A percentile compares a stretch with the other conserved stretches of the same genome.
These are phyloP conservation scores for Soucietia sequanensis DNA, from an alignment of 805 yeast species.

Conservation along the genomic window DNA sequence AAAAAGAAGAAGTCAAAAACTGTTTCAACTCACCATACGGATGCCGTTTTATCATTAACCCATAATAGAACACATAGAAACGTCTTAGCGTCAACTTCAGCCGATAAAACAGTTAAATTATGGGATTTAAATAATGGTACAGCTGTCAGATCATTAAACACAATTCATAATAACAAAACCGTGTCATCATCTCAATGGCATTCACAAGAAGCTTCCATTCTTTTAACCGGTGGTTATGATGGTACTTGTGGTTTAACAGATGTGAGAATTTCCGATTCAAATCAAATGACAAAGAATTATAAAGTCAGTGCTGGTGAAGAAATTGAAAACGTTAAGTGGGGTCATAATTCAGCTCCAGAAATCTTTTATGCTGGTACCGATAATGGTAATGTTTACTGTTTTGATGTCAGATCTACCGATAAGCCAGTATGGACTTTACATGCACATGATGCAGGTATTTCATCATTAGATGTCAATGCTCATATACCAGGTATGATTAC, in stretches of 20 bases:
- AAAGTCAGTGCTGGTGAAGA: constrained; percentile 69
- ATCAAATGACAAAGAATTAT: constrained; percentile 62
- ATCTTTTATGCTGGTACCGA: constrained; percentile 87
- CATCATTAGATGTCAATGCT: constrained; percentile 70
- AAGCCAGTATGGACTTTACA: constrained; percentile 91
- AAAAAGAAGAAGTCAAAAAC: constrained; percentile 53
- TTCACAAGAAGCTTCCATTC: constrained; percentile 56
- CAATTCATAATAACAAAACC: constrained; percentile 72
- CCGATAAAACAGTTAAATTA: constrained; percentile 89
- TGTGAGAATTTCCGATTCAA: constrained; percentile 69
- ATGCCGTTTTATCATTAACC: constrained; percentile 85
- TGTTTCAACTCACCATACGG: constrained; percentile 79
- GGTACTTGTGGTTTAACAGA: constrained; percentile 79
- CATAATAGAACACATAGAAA: constrained; percentile 81
- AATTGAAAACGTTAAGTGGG: constrained; percentile 81
- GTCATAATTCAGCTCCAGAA: constrained; percentile 43
- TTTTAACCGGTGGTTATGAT: constrained; percentile 93
- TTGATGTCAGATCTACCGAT: constrained; percentile 70
- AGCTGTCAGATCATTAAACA: constrained; percentile 74
- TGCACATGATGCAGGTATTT: constrained; percentile 94
- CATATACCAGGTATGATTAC: constrained; percentile 70
- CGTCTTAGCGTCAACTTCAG: constrained; percentile 90
- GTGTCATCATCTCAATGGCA: constrained; percentile 92
- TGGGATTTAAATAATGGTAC: constrained; percentile 83
- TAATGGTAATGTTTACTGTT: constrained; percentile 83